Conservation (phyloP, 192 early-diverging fungal genomes). For the Coemansia sp. region DNA sequence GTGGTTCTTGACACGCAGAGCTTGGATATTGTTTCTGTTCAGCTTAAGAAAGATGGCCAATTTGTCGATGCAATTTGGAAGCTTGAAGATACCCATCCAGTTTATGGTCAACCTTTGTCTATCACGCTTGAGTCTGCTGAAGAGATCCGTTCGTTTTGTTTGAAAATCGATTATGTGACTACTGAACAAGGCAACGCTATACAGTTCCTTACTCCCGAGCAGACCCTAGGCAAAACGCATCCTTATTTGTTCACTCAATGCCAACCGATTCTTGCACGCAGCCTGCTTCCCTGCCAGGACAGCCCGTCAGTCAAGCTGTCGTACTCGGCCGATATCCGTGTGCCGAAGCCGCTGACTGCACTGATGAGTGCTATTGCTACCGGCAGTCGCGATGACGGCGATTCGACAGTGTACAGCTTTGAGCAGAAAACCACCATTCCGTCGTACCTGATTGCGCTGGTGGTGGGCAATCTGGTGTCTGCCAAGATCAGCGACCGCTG, state of each 20-base stretch:
- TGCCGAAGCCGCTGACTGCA: conserved; percentile 74
- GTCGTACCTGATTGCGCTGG: conserved; percentile 84
- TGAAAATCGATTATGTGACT: conserved; percentile 75
- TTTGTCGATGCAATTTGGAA: conserved; percentile 17
- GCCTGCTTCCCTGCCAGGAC: conserved; percentile 88
- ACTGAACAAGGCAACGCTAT: conserved; percentile 79
- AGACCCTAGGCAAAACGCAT: conserved; percentile 89
- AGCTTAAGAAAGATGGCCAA: conserved; percentile 9
- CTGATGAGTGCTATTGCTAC: conserved; percentile 88
- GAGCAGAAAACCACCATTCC: conserved; percentile 87
- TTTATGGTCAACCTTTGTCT: conserved; percentile 75
- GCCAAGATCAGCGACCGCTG: conserved; percentile 82
- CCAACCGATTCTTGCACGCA: conserved; percentile 92
- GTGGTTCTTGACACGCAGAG: conserved; percentile 72
- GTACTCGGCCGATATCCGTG: conserved; percentile 79
- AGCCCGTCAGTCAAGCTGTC: conserved; percentile 83
- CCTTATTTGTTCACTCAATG: conserved; percentile 98
- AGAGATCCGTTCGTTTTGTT: conserved; percentile 51
- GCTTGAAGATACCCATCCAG: conserved; percentile 54
- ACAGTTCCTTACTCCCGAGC: conserved; percentile 88
- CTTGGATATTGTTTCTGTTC: conserved; percentile 10
- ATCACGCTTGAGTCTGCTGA: conserved; percentile 49
- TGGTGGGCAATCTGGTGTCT: conserved; percentile 60
- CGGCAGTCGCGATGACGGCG: conserved; percentile 57
- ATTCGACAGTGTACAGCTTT: conserved; percentile 70